Percentiles rank a stretch among this genome's conserved stretches.
Conservation (phyloP, 106 monocot genomes). For the Dendrobium officinale region DNA sequence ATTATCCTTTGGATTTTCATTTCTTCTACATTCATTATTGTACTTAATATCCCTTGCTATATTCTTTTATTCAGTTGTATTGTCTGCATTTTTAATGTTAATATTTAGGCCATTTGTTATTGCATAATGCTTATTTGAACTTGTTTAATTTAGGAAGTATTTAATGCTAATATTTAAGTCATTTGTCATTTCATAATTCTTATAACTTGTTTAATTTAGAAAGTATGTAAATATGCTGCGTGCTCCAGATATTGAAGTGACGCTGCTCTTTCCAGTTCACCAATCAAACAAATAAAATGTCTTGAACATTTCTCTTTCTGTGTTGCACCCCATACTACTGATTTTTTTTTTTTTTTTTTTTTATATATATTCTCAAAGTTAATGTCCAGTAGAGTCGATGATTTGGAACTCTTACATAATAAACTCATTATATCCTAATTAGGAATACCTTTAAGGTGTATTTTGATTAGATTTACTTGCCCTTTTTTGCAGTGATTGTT, state of each 20-base stretch:
- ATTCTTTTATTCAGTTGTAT: no score
- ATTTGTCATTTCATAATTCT: not conserved
- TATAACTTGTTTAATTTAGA: not conserved
- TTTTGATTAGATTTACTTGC: not conserved
- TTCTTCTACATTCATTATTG: not conserved
- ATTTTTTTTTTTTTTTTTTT: no score
- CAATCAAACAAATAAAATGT: no score
- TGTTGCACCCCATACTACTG: no score
- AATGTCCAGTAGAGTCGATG: no score
- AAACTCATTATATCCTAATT: no score
- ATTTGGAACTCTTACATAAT: no score
- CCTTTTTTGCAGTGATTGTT: slow-evolving; percentile 18
- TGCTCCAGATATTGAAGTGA: not conserved
- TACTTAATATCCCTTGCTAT: not conserved
- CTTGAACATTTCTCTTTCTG: no score
- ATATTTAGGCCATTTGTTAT: not conserved
- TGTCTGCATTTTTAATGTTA: not conserved
- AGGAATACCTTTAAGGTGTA: not conserved
- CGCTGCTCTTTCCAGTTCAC: no score
- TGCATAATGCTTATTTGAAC: not conserved
- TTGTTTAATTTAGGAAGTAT: not conserved
- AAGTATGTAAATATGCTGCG: not conserved
- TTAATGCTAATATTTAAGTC: not conserved
- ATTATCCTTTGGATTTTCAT: not conserved
- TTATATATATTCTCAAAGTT: no score